Evolutionary conservation across 2,329 filamentous ascomycete species (phyloP), one percentile per base, ranked within the genome.

Genomic region (Aspergillus cejpii): DNA sequence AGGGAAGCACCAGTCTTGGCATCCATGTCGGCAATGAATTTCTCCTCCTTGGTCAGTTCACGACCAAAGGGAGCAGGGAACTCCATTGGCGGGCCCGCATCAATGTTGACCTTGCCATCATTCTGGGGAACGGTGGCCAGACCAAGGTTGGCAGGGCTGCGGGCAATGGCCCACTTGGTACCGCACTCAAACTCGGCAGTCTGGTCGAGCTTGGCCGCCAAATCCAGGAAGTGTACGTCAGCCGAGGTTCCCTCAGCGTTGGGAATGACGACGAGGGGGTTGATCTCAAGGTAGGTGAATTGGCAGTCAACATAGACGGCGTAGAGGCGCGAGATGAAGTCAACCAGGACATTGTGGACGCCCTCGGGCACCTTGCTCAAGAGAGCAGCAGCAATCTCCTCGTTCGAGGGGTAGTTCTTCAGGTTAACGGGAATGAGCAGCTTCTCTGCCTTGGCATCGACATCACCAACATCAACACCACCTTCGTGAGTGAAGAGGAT

Each of bases 211-310:
- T 98, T 98, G 68, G 92, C 92, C 62, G 92, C 92, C 68, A 98
- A 79, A 76, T 98, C 92, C 59, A 98, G 82, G 83, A 98, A 98
- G 81, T 96, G 81, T 43, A 98, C 92, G 33, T 89, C 85, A 46
- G 92, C 92, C 47, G 89, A 95, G 58, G 91, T 97, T 66, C 80
- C 85, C 61, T 90, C 83, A 57, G 80, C 84, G 71, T 97, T 97
- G 70, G 92, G 92, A 63, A 98, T 91, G 68, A 96, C 92, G 51
- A 98, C 92, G 55, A 98, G 78, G 59, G 92, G 92, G 83, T 98
- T 98, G 79, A 98, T 98, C 75, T 98, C 92, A 61, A 98, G 88
- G 78, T 98, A 98, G 65, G 92, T 97, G 81, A 98, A 98, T 74
- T 98, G 92, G 82, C 87, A 94, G 79, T 98, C 92, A 55, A 97